Conservation (phyloP, 1,284 basidiomycete species). For the Phlebopus sp. region DNA sequence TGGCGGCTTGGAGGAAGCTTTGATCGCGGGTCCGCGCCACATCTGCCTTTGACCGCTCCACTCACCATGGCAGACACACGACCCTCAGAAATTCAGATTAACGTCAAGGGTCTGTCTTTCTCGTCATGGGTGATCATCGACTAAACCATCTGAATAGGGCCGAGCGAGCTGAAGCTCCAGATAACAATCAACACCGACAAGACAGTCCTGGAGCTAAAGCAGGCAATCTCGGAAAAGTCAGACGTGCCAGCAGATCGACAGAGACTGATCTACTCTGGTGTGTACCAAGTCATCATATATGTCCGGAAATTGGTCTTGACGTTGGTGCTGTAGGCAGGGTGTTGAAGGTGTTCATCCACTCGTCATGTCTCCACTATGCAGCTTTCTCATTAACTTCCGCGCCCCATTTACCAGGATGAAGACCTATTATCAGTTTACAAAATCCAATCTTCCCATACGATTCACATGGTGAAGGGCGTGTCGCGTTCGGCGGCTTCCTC, state of each 20-base stretch:
- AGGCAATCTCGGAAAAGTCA: conserved; percentile 77
- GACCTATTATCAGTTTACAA: conserved; percentile 82
- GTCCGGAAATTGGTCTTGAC: not conserved
- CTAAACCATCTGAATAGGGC: conserved; percentile 45
- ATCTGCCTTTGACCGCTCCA: conserved; percentile 7
- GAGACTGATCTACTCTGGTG: conserved; percentile 85
- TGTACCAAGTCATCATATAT: conserved; percentile 19
- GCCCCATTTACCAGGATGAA: conserved; percentile 60
- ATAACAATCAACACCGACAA: conserved; percentile 77
- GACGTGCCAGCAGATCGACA: conserved; percentile 85
- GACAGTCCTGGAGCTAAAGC: conserved; percentile 83
- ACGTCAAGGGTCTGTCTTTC: conserved; percentile 60
- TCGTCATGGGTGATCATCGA: not conserved
- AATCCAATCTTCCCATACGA: conserved; percentile 82
- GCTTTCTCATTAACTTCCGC: conserved; percentile 1
- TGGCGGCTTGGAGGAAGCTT: too few relatives aligned
- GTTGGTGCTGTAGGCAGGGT: conserved; percentile 52
- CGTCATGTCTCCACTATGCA: not conserved
- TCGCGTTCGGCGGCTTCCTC: conserved; percentile 46
- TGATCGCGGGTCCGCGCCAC: not conserved
- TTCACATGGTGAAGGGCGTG: conserved; percentile 92
- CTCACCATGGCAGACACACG: conserved; percentile 49
- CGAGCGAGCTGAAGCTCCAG: conserved; percentile 86
- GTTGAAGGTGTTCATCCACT: conserved; percentile 53
- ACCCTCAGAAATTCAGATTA: conserved; percentile 65